Evolutionary conservation across 768 basidiomycete species (phyloP), one percentile per base, ranked within the genome.

Genomic region (Artomyces pyxidatus): DNA sequence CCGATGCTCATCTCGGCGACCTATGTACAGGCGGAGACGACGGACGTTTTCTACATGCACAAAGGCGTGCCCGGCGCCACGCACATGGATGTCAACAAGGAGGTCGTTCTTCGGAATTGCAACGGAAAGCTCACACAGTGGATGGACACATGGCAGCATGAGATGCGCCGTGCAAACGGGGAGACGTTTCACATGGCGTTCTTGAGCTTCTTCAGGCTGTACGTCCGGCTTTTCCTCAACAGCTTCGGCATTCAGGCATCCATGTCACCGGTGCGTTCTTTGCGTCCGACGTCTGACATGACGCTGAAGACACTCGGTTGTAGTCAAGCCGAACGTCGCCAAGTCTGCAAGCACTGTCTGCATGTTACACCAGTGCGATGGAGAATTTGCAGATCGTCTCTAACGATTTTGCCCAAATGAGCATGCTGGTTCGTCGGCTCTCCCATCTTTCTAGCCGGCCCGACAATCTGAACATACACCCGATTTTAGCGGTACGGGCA

Each of bases 191-290:
- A 91, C 63, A 75, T 77, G 48, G 81, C 81, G 8, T 79, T 90
- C 64, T 72, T 91, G 19, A 78, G 66, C 57, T 77, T 86, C 59
- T 91, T 90, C 71, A 76, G 85, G 42, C 70, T 88, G 27, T 78
- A 91, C 61, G 84, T 88, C 44, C 74, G 83, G 52, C 72, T 92
- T 43, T 91, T 90, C 68, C 65, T 91, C 62, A 91, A 91, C 63
- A 87, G 85, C 55, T 86, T 89, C 63, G 88, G 85, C 23, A 79
- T 89, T 42, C 81, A 85, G 56, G 73, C 76, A 17, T 74, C 78
- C 29, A 72, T 82, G 64, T 63, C 70, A 46, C 72, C 79, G 45
- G 83, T 78, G 58, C 59, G 77, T 69, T 19, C 23, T 22, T 17
- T 29, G 37, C 50, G 32, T 17, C 10, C 28, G 37, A 50, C 45